These are phyloP conservation scores for Solanum lignicaule DNA, from an alignment of 257 asterid species.

Conservation along the genomic window DNA sequence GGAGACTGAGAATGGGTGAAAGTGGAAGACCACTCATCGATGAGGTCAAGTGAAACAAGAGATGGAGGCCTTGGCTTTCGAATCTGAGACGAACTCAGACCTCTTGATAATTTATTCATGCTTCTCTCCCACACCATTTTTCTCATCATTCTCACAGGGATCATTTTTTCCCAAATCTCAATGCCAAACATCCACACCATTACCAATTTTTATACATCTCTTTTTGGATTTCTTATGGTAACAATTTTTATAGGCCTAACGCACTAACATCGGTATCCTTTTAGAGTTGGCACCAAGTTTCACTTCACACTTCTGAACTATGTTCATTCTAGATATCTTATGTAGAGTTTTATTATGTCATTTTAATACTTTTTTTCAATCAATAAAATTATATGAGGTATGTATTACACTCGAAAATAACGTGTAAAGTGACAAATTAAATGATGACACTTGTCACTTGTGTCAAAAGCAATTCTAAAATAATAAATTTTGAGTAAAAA, in stretches of 20 bases:
- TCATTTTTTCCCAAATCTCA: not conserved
- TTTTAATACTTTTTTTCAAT: too few species aligned
- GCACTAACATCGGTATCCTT: too few species aligned
- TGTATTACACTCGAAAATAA: too few species aligned
- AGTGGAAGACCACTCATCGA: constrained; percentile 41
- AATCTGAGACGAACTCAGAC: constrained; percentile 11
- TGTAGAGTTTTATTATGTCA: too few species aligned
- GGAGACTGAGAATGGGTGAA: constrained; percentile 10
- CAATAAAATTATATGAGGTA: too few species aligned
- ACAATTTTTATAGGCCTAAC: not conserved
- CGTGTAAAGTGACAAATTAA: too few species aligned
- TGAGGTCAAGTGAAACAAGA: constrained; percentile 52
- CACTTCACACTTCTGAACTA: too few species aligned
- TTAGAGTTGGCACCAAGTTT: too few species aligned
- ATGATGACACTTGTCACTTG: too few species aligned
- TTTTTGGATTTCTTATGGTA: not conserved
- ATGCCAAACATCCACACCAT: not conserved
- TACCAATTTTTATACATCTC: not conserved
- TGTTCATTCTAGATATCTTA: too few species aligned
- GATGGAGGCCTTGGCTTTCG: constrained; percentile 41
- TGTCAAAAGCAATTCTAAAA: too few species aligned
- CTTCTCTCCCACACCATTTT: not conserved
- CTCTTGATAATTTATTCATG: constrained; percentile 6
- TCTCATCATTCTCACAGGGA: not conserved
- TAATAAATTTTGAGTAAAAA: too few species aligned